Evolutionary conservation across 1,284 basidiomycete species (phyloP), one percentile per base, ranked within the genome.

Genomic region (Takashimella tepidaria): DNA sequence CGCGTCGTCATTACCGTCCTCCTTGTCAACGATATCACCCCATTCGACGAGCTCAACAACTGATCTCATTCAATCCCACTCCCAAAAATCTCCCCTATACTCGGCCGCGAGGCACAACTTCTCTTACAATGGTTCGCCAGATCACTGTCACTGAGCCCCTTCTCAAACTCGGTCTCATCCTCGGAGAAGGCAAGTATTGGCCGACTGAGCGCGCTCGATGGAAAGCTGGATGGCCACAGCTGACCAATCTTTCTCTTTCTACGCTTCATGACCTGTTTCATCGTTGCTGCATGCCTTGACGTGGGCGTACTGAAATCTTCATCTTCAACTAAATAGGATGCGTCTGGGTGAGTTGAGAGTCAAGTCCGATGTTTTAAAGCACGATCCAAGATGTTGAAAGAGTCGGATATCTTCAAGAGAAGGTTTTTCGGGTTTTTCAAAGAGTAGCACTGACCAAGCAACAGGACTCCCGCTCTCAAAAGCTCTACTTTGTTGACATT

Each of bases 401-500:
- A n/a, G n/a, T n/a, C n/a, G n/a, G n/a, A n/a, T n/a, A n/a, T n/a
- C n/a, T n/a, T n/a, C n/a, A n/a, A n/a, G n/a, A n/a, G n/a, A n/a
- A n/a, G n/a, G n/a, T n/a, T n/a, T n/a, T n/a, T n/a, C n/a, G n/a
- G n/a, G 10, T 16, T 4, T 26, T 20, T 25, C n/a, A 22, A 3
- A 2, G 19, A 4, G n/a, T 22, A 21, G 41, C 43, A 4, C 26
- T 45, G 13, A 24, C 19, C 50, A 1, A 6, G 1, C 1, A 19
- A 13, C 41, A 64, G 63, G 61, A 62, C 24, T 31, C 61, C 13
- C 31, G 51, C 2, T 51, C 27, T 1, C 49, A 62, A 47, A 50
- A 61, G 16, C 54, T 65, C 3, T 63, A 57, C 47, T 58, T 63
- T 27, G 64, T 62, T 19, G 64, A 64, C 41, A 70, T 70, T 23